Evolutionary conservation across 1,139 yeast genomes (phyloP).

Genomic region (Blastobotrys aristatus): DNA sequence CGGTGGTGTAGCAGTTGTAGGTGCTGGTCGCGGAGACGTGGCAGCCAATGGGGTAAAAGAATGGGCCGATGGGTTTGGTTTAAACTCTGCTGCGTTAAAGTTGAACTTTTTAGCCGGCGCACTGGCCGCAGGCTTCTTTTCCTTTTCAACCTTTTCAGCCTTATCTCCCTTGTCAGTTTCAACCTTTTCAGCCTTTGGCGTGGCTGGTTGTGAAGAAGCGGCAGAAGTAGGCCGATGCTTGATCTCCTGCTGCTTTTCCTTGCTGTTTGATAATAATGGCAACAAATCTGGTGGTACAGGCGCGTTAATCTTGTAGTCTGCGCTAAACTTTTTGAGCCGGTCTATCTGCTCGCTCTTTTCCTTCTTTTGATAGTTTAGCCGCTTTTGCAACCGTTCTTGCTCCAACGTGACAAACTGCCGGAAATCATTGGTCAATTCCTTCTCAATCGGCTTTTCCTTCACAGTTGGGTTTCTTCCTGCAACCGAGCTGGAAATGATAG

Average conservation of each 20-base stretch:
- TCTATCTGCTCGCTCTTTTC: conserved; percentile 52
- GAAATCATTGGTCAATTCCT: conserved; percentile 34
- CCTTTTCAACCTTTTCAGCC: not conserved
- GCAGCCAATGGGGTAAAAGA: conserved; percentile 53
- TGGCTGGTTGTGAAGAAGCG: conserved; percentile 19
- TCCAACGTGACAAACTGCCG: conserved; percentile 36
- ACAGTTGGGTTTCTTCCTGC: not conserved
- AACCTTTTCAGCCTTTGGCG: conserved; percentile 7
- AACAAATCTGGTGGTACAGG: conserved; percentile 65
- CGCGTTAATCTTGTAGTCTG: conserved; percentile 60
- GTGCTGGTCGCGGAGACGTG: not conserved
- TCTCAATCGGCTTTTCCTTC: conserved; percentile 24
- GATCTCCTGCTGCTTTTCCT: conserved; percentile 58
- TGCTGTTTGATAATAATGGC: conserved; percentile 69
- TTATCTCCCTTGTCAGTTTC: conserved; percentile 15
- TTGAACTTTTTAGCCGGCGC: conserved; percentile 40
- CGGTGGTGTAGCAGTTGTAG: conserved; percentile 1
- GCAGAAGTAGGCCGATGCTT: conserved; percentile 30
- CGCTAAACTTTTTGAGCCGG: conserved; percentile 78
- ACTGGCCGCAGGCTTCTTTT: conserved; percentile 8
- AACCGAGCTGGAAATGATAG: conserved; percentile 44
- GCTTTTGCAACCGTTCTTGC: conserved; percentile 30
- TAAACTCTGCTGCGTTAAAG: conserved; percentile 55
- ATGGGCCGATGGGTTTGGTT: conserved; percentile 67
- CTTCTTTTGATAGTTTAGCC: conserved; percentile 30